These are phyloP conservation scores for Russula griseocarnosa DNA, from an alignment of 768 basidiomycete species.

Conservation along the genomic window DNA sequence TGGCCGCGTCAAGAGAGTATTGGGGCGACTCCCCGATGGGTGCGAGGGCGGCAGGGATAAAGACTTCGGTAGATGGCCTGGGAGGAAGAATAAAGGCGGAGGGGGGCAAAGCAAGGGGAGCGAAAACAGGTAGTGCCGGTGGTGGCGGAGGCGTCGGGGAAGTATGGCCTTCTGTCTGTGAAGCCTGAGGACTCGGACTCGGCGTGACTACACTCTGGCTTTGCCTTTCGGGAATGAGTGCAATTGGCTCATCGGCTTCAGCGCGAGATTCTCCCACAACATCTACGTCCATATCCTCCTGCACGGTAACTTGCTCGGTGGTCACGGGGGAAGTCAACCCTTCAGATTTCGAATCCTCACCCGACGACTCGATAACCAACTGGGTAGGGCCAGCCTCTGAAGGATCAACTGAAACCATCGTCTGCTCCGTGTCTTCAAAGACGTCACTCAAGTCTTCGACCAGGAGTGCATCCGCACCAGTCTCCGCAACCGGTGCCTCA, in stretches of 20 bases:
- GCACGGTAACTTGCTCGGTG: background rate
- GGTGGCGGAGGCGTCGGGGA: background rate
- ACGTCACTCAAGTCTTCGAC: conserved; percentile 6
- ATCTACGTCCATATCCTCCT: conserved; percentile 18
- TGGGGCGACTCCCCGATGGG: conserved; percentile 20
- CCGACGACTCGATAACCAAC: background rate
- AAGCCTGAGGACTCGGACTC: conserved; percentile 1
- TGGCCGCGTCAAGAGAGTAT: conserved; percentile 10
- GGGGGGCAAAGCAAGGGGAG: conserved; percentile 14
- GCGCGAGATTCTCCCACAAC: background rate
- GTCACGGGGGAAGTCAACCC: background rate
- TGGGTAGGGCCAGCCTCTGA: conserved; percentile 9
- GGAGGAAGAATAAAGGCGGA: conserved; percentile 25
- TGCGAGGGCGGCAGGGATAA: conserved; percentile 14
- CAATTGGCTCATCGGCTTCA: conserved; percentile 1
- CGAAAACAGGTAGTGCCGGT: background rate
- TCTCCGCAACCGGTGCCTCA: conserved; percentile 4
- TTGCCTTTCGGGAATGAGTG: background rate
- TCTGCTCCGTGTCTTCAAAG: conserved; percentile 4
- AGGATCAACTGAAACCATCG: background rate
- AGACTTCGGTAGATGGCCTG: conserved; percentile 12
- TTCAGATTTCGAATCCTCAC: conserved; percentile 6
- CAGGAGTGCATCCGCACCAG: background rate
- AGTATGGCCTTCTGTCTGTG: background rate
- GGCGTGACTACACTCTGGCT: conserved; percentile 4